A percentile compares a stretch with the other conserved stretches of the same genome.
These are phyloP conservation scores for Sicyos edulis DNA, from an alignment of 306 rosid species.

Conservation along the genomic window DNA sequence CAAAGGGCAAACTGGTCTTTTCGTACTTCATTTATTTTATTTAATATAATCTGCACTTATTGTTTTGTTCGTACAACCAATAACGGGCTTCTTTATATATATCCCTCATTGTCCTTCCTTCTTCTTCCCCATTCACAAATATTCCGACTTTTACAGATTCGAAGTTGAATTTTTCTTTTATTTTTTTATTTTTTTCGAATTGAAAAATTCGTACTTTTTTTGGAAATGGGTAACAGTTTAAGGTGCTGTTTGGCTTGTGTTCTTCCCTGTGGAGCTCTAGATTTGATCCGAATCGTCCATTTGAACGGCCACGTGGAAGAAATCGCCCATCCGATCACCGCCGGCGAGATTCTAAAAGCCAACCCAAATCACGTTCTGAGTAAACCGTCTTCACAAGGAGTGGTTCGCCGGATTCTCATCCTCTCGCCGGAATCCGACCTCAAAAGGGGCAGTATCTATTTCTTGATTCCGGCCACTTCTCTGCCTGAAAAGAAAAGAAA, in stretches of 20 bases:
- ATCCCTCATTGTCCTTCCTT: background rate
- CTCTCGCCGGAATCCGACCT: slow-evolving; percentile 90
- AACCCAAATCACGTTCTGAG: slow-evolving; percentile 83
- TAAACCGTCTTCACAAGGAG: slow-evolving; percentile 81
- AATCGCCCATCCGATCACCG: slow-evolving; percentile 64
- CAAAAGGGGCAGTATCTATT: slow-evolving; percentile 81
- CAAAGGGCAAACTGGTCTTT: background rate
- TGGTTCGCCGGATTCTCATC: slow-evolving; percentile 71
- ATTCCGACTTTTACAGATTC: background rate
- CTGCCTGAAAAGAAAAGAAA: slow-evolving; percentile 42
- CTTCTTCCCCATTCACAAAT: slow-evolving; percentile 11
- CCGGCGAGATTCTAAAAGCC: slow-evolving; percentile 75
- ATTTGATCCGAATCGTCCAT: slow-evolving; percentile 87
- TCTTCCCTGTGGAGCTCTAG: slow-evolving; percentile 90
- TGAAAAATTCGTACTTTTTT: background rate
- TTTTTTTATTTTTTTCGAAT: background rate
- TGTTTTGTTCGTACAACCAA: slow-evolving; percentile 13
- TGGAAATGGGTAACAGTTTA: slow-evolving; percentile 80
- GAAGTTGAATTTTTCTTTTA: too few relatives aligned
- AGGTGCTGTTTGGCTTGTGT: slow-evolving; percentile 99
- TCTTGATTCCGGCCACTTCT: slow-evolving; percentile 79
- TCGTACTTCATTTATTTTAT: background rate
- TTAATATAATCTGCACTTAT: too few relatives aligned
- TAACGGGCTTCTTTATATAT: slow-evolving; percentile 1
- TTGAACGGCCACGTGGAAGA: slow-evolving; percentile 81